Evolutionary conservation across 2,329 filamentous ascomycete species (phyloP), one percentile per base, ranked within the genome.

Genomic region (Neonectria sp.): DNA sequence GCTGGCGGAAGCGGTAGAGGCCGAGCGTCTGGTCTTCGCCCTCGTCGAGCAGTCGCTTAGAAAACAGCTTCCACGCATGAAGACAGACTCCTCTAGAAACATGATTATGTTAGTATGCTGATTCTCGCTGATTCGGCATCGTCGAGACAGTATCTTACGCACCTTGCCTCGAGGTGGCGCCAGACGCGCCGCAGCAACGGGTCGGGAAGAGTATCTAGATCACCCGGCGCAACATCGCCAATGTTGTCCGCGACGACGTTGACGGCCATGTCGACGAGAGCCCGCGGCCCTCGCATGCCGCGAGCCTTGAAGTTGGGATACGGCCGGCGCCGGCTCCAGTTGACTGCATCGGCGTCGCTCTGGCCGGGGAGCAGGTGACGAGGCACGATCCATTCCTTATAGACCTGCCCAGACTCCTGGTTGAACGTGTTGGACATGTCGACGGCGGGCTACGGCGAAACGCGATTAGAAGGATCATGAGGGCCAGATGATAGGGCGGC

Each of bases 11-110:
- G 25, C 79, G 79, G 60, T 82, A 82, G 5, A 83, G 75, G 6
- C 76, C 78, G 49, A 83, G 72, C 6, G 75, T 77, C 57, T 76
- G 80, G 31, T 77, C 77, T 3, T 80, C 73, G 29, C 77, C 78
- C 29, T 72, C 78, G 6, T 74, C 68, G 45, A 80, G 71, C 21
- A 83, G 66, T 6, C 77, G 63, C 25, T 78, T 77, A 3, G 80
- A 83, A 37, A 83, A 79, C 6, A 81, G 69, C 64, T 79, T 83
- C 82, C 82, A 83, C 1, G 79, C 81, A 55, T 83, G 81, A 24
- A 83, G 74, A 60, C 78, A 80, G 13, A 78, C 75, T 4, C 81
- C 80, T 68, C 80, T 82, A 51, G 7, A 27, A 21, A 43, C 5
- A 24, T 9, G 5, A 13, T 37, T 9, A 8, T 12, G 9, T 53